Evolutionary conservation across 805 yeast genomes (phyloP).

Genomic region (Lipomyces japonicus): DNA sequence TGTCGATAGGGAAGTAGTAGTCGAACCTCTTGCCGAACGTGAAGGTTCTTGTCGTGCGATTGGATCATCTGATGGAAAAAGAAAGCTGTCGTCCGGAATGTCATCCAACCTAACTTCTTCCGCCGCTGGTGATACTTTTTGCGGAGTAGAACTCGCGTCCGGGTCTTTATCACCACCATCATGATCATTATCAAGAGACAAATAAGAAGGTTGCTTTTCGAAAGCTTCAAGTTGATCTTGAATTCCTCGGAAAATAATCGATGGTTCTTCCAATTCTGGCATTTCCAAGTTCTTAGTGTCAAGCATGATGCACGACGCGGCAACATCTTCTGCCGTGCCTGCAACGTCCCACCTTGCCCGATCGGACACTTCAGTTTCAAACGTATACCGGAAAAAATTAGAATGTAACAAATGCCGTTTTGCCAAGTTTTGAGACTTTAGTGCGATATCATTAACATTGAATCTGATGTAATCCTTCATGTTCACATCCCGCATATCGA

Average conservation of each 20-base stretch:
- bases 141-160: not conserved
- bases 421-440: constrained; percentile 35
- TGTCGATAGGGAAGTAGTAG: not conserved
- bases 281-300: constrained; percentile 26
- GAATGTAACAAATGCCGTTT: constrained; percentile 49
- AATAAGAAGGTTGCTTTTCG: constrained; percentile 1
- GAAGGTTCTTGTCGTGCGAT: not conserved
- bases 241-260: constrained; percentile 23
- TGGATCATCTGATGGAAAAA: constrained; percentile 6
- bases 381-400: constrained; percentile 40
- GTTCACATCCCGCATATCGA: constrained; percentile 26
- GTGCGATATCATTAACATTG: constrained; percentile 39
- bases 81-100: constrained; percentile 12
- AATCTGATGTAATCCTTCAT: constrained; percentile 11
- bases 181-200: not conserved
- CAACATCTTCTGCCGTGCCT: constrained; percentile 40
- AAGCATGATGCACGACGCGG: constrained; percentile 36
- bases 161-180: not conserved
- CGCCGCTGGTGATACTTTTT: not conserved
- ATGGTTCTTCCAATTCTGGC: constrained; percentile 23
- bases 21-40: not conserved
- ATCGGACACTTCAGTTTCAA: constrained; percentile 39
- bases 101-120: constrained; percentile 5
- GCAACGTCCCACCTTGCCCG: constrained; percentile 34
- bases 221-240: constrained; percentile 17